These are phyloP conservation scores for Populus hybrid DNA, from an alignment of 441 rosid species.

Conservation along the genomic window DNA sequence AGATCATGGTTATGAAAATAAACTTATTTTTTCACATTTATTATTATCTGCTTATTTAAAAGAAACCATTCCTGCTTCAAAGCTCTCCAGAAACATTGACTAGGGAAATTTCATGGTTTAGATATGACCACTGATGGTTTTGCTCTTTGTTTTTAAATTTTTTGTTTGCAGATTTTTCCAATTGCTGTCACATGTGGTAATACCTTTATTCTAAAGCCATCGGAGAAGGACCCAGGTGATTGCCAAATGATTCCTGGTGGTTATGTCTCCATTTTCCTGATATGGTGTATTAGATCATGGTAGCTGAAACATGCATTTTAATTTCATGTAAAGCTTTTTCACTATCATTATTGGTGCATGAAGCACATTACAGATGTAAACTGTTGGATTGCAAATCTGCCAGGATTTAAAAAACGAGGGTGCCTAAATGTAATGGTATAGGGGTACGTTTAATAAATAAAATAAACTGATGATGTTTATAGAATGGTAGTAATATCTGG, in stretches of 20 bases:
- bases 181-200: slow-evolving; percentile 89
- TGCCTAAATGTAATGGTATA: too few relatives aligned
- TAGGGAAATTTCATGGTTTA: not conserved
- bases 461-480: too few relatives aligned
- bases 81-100: not conserved
- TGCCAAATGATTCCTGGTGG: slow-evolving; percentile 1
- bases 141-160: not conserved
- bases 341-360: not conserved
- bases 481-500: too few relatives aligned
- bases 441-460: too few relatives aligned
- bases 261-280: not conserved
- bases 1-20: not conserved
- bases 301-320: not conserved
- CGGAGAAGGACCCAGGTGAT: slow-evolving; percentile 91
- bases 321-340: not conserved
- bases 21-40: too few relatives aligned
- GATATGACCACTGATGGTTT: not conserved
- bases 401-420: too few relatives aligned
- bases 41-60: not conserved
- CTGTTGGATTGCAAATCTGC: slow-evolving; percentile 6
- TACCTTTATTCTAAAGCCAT: slow-evolving; percentile 86
- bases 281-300: not conserved
- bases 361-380: not conserved
- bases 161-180: slow-evolving; percentile 73
- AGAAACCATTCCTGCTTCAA: not conserved